Evolutionary conservation across 2,329 filamentous ascomycete genomes (phyloP).

Genomic region (Davidsoniella australis): DNA sequence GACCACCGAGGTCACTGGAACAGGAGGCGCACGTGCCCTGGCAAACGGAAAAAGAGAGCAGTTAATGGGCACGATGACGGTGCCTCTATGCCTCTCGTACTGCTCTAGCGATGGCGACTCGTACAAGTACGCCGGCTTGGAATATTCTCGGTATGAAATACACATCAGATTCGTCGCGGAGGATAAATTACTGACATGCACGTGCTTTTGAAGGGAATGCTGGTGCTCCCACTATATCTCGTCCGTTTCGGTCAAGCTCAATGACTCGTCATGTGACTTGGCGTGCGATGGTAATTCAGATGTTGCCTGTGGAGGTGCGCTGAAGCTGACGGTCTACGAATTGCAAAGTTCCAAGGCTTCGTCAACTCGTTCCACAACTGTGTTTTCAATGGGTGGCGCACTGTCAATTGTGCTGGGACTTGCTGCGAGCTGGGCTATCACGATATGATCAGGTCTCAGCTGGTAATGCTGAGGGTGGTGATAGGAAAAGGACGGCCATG

Average conservation of each 20-base stretch:
- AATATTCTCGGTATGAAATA: constrained; percentile 28
- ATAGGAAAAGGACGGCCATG: too few species aligned
- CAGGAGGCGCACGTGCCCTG: constrained; percentile 30
- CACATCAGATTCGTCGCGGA: constrained; percentile 11
- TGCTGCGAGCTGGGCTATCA: too few species aligned
- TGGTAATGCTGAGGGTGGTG: too few species aligned
- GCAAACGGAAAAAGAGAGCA: constrained; percentile 25
- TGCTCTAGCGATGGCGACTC: constrained; percentile 25
- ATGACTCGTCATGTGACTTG: constrained; percentile 31
- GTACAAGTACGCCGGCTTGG: constrained; percentile 35
- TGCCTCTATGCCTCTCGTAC: constrained; percentile 31
- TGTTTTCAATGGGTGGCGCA: neutral
- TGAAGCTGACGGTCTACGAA: constrained; percentile 31
- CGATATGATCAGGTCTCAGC: too few species aligned
- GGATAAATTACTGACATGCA: neutral
- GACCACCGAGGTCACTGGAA: constrained; percentile 27
- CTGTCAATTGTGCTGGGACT: neutral
- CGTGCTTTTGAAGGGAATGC: constrained; percentile 30
- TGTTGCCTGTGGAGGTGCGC: constrained; percentile 35
- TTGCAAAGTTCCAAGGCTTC: constrained; percentile 7
- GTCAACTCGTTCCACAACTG: too few species aligned
- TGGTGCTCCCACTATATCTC: constrained; percentile 38
- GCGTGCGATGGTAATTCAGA: constrained; percentile 35
- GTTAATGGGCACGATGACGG: constrained; percentile 31
- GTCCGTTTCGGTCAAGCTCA: constrained; percentile 27